phyloP scores from a whole-genome alignment of 2,329 filamentous ascomycete species.

The Thielaviopsis euricoi region DNA sequence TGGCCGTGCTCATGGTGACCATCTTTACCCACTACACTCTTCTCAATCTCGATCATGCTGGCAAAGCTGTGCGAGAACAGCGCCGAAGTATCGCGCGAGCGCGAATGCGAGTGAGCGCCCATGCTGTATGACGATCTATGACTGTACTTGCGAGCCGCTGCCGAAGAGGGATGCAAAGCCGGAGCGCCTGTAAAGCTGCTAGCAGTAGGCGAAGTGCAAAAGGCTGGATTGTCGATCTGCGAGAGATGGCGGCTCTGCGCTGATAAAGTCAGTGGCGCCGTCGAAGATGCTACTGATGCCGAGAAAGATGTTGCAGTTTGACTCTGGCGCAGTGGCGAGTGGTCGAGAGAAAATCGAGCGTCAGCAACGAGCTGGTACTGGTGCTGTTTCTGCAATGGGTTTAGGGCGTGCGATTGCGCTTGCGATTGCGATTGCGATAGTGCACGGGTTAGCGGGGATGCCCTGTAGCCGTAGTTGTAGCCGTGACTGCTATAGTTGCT shows the following conservation, averaged over 20 bases:
- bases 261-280: no score
- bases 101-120: slow-evolving; percentile 8
- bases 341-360: slow-evolving; percentile 17
- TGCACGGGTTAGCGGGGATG: neutral
- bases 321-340: neutral
- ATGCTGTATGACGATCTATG: slow-evolving; percentile 2
- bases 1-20: slow-evolving; percentile 12
- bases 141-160: neutral
- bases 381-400: neutral
- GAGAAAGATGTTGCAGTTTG: neutral
- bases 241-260: slow-evolving; percentile 1
- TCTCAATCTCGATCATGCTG: neutral
- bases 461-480: neutral
- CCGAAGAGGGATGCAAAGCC: neutral
- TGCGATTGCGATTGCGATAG: slow-evolving; percentile 16
- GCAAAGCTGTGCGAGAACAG: neutral
- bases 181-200: neutral
- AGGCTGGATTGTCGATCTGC: neutral
- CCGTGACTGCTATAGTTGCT: neutral
- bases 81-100: neutral
- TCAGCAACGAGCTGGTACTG: slow-evolving; percentile 23
- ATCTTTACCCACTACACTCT: neutral
- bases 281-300: no score
- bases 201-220: neutral
- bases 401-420: slow-evolving; percentile 19